Evolutionary conservation across 164 flowering plant genomes (phyloP), one percentile per base, ranked within the genome.

Genomic region (Umbilicus rupestris): DNA sequence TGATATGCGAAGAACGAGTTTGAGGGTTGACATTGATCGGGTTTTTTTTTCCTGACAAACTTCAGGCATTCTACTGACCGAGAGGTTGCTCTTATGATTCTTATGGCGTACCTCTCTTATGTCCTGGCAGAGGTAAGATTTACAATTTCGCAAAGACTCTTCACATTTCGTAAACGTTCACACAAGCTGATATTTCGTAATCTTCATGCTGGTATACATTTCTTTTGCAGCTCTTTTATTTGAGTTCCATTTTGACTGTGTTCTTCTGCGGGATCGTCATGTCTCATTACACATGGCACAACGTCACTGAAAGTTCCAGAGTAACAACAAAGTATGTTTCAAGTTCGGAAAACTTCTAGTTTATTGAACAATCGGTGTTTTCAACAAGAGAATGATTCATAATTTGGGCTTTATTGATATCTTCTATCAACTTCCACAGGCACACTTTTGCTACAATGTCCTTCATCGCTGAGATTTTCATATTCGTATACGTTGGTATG

Each of bases 231-330:
- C 33, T 55, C 17, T 30, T 62, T 37, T 69, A 22, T 42, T 65
- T 49, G 16, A 28, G 14, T 60, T 58, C 26, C 6, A 20, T 55
- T 55, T 16, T 55, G 60, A 55, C 60, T 3, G 60, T 55, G 60
- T 55, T 55, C 33, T 55, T 55, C 60, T 55, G 60, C 15, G 60
- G 60, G 60, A 55, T 55, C 33, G 60, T 55, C 33, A 55, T 55
- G 60, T 55, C 60, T 30, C 60, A 55, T 29, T 55, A 55, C 60
- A 55, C 60, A 28, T 55, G 60, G 60, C 60, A 55, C 31, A 55
- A 55, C 14, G 60, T 55, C 33, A 55, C 60, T 8, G 60, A 55
- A 55, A 55, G 60, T 28, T 55, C 60, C 12, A 55, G 60, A 55
- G 29, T 28, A 14, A 55, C 60, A 11, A 55, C 60, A 55, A 55